Evolutionary conservation across 768 basidiomycete genomes (phyloP).

Genomic region (Suillus tomentosus): DNA sequence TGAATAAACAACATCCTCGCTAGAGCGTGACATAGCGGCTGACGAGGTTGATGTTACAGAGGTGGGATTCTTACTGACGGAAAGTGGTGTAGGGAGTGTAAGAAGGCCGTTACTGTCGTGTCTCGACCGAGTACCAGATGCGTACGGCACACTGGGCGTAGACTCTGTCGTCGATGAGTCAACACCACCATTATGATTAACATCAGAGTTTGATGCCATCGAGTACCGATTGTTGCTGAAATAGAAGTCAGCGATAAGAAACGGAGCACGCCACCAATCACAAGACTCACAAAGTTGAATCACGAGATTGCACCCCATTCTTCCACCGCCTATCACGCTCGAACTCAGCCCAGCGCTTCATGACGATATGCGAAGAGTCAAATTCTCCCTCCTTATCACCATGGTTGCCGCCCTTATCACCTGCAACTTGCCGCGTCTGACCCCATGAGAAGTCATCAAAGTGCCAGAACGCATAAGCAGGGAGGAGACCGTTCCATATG

Average conservation of each 20-base stretch:
- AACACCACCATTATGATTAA: slow-evolving; percentile 55
- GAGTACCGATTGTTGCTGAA: slow-evolving; percentile 64
- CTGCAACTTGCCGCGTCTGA: slow-evolving; percentile 82
- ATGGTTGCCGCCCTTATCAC: slow-evolving; percentile 70
- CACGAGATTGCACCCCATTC: slow-evolving; percentile 80
- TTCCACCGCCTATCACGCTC: slow-evolving; percentile 95
- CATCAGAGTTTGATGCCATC: slow-evolving; percentile 74
- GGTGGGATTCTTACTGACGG: slow-evolving; percentile 54
- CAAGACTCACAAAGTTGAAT: slow-evolving; percentile 65
- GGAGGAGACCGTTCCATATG: slow-evolving; percentile 96
- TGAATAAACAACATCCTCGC: slow-evolving; percentile 42
- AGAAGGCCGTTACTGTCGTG: slow-evolving; percentile 72
- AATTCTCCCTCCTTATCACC: slow-evolving; percentile 98
- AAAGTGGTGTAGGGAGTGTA: slow-evolving; percentile 75
- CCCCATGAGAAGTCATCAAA: slow-evolving; percentile 99
- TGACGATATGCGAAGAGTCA: slow-evolving; percentile 93
- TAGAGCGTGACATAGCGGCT: slow-evolving; percentile 44
- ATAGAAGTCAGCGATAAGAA: slow-evolving; percentile 29
- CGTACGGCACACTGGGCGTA: slow-evolving; percentile 36
- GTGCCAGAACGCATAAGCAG: slow-evolving; percentile 98
- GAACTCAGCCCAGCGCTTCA: slow-evolving; percentile 99
- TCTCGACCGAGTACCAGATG: slow-evolving; percentile 47
- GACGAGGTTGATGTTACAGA: slow-evolving; percentile 47
- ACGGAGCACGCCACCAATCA: slow-evolving; percentile 18
- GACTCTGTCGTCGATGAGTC: slow-evolving; percentile 69